Conservation (phyloP, 2,329 filamentous ascomycete genomes). For the Byssochlamys sp. region DNA sequence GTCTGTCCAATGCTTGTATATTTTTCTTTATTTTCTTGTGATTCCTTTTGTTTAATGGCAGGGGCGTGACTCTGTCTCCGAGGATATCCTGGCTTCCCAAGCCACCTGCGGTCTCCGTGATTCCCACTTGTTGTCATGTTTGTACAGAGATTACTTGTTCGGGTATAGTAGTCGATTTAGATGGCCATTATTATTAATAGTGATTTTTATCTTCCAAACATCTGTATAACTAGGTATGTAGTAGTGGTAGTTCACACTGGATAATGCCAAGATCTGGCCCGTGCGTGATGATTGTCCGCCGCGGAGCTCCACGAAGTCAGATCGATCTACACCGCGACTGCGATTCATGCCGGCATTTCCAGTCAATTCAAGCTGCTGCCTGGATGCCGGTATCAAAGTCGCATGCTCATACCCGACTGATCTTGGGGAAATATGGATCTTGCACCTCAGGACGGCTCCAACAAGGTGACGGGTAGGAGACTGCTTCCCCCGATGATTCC, state of each 20-base stretch:
- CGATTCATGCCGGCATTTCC: neutral
- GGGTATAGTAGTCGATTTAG: conserved; percentile 4
- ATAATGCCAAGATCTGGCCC: conserved; percentile 7
- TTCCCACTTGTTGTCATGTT: neutral
- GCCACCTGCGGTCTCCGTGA: neutral
- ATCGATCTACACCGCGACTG: neutral
- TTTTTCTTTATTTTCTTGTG: conserved; percentile 10
- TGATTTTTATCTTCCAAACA: neutral
- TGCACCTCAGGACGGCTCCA: conserved; percentile 50
- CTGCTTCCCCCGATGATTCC: neutral
- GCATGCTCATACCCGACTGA: conserved; percentile 14
- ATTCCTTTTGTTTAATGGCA: conserved; percentile 22
- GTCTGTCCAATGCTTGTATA: conserved; percentile 11
- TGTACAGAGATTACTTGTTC: conserved; percentile 1
- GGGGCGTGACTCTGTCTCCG: conserved; percentile 16
- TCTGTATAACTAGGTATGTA: neutral
- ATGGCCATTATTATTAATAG: neutral
- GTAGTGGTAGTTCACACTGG: neutral
- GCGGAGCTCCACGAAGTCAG: neutral
- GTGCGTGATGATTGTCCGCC: conserved; percentile 1
- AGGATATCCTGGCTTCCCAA: neutral
- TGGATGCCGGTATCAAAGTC: conserved; percentile 19
- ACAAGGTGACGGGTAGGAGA: conserved; percentile 58
- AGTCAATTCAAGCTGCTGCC: conserved; percentile 6
- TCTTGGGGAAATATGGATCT: conserved; percentile 31